These are phyloP conservation scores for Verticillium nubilum DNA, from an alignment of 2,329 filamentous ascomycete genomes.

Conservation along the genomic window DNA sequence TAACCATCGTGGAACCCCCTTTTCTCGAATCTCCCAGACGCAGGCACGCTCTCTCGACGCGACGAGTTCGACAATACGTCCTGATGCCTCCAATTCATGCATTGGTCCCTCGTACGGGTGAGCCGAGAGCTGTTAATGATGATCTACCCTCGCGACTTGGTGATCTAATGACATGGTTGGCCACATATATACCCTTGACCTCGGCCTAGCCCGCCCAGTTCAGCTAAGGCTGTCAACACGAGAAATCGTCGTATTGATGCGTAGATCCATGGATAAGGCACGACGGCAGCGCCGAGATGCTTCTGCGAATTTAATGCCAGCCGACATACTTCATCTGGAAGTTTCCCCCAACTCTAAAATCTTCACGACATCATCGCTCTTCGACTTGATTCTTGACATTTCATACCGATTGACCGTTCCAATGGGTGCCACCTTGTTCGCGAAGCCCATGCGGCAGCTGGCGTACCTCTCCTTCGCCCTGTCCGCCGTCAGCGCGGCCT, in stretches of 20 bases:
- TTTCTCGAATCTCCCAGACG: too few relatives aligned
- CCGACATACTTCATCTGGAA: too few relatives aligned
- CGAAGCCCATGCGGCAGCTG: background rate
- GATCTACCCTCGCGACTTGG: background rate
- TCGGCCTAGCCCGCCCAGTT: background rate
- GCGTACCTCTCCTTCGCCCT: background rate
- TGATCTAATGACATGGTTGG: background rate
- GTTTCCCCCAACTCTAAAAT: too few relatives aligned
- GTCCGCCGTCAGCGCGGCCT: background rate
- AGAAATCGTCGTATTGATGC: background rate
- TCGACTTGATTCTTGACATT: background rate
- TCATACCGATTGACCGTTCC: background rate
- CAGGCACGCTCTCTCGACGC: too few relatives aligned
- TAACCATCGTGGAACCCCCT: background rate
- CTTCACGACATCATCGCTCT: too few relatives aligned
- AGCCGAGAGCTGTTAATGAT: background rate
- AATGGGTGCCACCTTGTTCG: background rate
- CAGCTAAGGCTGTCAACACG: background rate
- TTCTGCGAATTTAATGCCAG: too few relatives aligned
- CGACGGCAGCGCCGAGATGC: too few relatives aligned
- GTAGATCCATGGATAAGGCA: background rate
- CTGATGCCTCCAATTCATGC: too few relatives aligned
- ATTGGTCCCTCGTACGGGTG: too few relatives aligned
- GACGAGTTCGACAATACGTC: too few relatives aligned
- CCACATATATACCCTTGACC: background rate